Percentiles rank a stretch among this genome's conserved stretches.
These are phyloP conservation scores for Salix udensis DNA, from an alignment of 345 rosid genomes.

Conservation along the genomic window DNA sequence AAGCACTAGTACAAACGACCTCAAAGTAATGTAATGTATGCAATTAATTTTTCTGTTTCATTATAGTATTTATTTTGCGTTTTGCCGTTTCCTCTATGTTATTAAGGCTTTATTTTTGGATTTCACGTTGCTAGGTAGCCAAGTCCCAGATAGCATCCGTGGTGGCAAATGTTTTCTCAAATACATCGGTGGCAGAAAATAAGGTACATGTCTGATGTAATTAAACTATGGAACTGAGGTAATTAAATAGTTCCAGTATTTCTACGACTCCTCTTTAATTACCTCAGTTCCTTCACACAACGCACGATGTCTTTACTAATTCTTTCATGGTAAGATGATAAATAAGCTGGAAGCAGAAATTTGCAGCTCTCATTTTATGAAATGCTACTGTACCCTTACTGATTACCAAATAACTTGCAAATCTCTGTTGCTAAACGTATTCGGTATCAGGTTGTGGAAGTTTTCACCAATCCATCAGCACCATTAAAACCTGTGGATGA, in stretches of 20 bases:
- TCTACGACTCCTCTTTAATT: not conserved
- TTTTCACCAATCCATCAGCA: constrained; percentile 72
- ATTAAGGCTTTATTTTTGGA: constrained; percentile 3
- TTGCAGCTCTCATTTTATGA: not conserved
- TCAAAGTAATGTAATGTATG: constrained; percentile 99
- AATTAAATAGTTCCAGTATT: too few species aligned
- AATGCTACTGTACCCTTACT: not conserved
- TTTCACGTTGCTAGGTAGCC: constrained; percentile 48
- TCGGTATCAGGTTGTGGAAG: constrained; percentile 66
- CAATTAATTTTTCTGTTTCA: constrained; percentile 39
- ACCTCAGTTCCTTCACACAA: not conserved
- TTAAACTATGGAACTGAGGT: too few species aligned
- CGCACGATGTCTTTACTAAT: not conserved
- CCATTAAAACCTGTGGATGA: constrained; percentile 56
- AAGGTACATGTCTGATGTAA: constrained; percentile 47
- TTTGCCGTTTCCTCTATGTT: not conserved
- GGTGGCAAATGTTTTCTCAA: constrained; percentile 80
- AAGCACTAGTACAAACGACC: constrained; percentile 48
- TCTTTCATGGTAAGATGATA: not conserved
- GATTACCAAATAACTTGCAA: not conserved
- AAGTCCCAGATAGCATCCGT: constrained; percentile 67
- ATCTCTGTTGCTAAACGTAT: not conserved
- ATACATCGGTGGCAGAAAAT: constrained; percentile 84
- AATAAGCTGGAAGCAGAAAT: not conserved
- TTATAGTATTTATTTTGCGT: not conserved